phyloP scores from a whole-genome alignment of 2,329 filamentous ascomycete species.

The Golovinomyces cichoracearum region DNA sequence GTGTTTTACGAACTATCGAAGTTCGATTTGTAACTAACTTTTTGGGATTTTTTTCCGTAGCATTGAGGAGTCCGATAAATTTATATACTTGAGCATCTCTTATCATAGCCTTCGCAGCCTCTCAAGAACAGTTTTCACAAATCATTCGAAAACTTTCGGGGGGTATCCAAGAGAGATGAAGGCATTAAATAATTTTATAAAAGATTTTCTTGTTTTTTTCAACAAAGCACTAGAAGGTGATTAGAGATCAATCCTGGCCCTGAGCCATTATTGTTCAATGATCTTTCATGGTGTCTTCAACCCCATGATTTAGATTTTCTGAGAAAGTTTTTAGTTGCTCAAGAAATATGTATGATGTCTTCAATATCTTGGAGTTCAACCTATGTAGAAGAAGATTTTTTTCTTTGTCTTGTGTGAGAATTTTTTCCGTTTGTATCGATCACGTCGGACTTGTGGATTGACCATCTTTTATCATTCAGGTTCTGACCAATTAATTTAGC shows the following conservation, averaged over 20 bases:
- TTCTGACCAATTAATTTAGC: background rate
- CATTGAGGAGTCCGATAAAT: background rate
- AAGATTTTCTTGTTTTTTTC: background rate
- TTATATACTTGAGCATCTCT: background rate
- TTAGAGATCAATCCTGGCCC: background rate
- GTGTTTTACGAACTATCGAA: no score
- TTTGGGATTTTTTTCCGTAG: background rate
- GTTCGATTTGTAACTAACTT: background rate
- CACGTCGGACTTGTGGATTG: background rate
- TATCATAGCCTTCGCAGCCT: background rate
- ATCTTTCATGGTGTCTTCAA: background rate
- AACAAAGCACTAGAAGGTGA: background rate
- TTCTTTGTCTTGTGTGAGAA: no score
- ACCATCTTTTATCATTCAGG: background rate
- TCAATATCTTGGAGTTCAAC: no score
- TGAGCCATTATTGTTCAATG: background rate
- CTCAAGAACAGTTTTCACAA: no score
- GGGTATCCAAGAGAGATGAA: background rate
- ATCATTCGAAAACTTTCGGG: background rate
- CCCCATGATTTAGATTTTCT: no score
- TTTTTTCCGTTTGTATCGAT: background rate
- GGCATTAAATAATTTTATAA: background rate
- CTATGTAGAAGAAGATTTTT: no score
- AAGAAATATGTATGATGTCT: no score
- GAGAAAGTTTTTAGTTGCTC: no score